Evolutionary conservation across 2,329 filamentous ascomycete species (phyloP).

Genomic region (Ilyonectria destructans): DNA sequence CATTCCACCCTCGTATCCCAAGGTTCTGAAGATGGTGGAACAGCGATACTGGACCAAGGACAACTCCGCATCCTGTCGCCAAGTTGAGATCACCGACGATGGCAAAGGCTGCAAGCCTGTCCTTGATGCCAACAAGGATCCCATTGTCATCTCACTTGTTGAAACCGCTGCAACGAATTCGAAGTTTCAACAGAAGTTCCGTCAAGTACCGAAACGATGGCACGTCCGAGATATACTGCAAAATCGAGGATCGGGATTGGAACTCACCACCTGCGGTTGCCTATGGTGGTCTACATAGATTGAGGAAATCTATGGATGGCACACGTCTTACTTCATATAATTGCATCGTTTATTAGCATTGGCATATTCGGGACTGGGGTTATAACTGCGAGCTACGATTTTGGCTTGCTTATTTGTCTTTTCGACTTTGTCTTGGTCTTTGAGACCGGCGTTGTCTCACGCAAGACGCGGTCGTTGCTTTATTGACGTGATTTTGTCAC

Average conservation of each 20-base stretch:
- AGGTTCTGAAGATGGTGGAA: constrained; percentile 70
- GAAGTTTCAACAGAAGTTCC: constrained; percentile 17
- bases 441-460: constrained; percentile 17
- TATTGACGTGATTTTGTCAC: constrained; percentile 6
- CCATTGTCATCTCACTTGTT: constrained; percentile 61
- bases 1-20: constrained; percentile 61
- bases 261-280: constrained; percentile 69
- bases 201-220: constrained; percentile 29
- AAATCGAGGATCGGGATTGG: constrained; percentile 40
- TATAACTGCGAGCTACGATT: constrained; percentile 20
- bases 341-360: constrained; percentile 19
- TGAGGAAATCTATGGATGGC: not conserved
- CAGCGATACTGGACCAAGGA: constrained; percentile 60
- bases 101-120: constrained; percentile 57
- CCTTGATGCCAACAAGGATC: constrained; percentile 56
- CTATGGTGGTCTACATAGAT: constrained; percentile 66
- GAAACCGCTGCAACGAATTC: constrained; percentile 50
- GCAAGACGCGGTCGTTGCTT: constrained; percentile 3
- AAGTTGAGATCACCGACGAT: constrained; percentile 62
- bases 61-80: constrained; percentile 62
- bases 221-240: constrained; percentile 35
- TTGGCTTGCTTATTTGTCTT: constrained; percentile 1
- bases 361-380: constrained; percentile 22
- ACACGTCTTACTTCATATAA: constrained; percentile 16
- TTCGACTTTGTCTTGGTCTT: constrained; percentile 9